Conservation (phyloP, 2,329 filamentous ascomycete species). For the Aspergillus eucalypticola region DNA sequence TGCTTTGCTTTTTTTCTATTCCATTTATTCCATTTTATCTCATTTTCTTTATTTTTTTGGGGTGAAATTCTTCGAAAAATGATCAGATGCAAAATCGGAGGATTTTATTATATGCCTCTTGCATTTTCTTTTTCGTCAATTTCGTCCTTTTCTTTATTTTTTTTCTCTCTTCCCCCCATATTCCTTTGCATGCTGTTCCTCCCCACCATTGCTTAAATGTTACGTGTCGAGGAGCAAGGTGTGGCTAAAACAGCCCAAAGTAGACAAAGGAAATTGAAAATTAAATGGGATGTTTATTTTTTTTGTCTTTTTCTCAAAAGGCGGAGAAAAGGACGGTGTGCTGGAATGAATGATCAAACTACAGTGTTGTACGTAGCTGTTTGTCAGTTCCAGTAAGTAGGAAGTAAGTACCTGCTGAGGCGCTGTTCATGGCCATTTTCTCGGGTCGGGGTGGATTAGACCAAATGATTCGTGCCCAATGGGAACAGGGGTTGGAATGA, state of each 20-base stretch:
- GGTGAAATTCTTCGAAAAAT: not conserved
- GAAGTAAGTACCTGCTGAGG: not conserved
- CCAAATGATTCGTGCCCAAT: slow-evolving; percentile 17
- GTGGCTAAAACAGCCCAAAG: not conserved
- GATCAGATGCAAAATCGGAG: slow-evolving; percentile 14
- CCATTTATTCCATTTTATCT: not conserved
- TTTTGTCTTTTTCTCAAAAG: not conserved
- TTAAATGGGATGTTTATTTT: not conserved
- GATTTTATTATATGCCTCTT: slow-evolving; percentile 1
- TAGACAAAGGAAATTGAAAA: not conserved
- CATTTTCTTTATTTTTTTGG: too few relatives aligned
- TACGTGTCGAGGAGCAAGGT: slow-evolving; percentile 1
- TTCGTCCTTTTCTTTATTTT: slow-evolving; percentile 1
- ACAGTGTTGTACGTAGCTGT: slow-evolving; percentile 10
- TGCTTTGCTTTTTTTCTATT: not conserved
- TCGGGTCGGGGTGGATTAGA: slow-evolving; percentile 10
- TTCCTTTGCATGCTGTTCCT: not conserved
- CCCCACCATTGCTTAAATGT: not conserved
- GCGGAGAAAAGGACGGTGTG: not conserved
- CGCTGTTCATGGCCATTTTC: not conserved
- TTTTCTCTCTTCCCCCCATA: not conserved
- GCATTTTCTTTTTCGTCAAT: not conserved
- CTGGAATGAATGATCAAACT: not conserved
- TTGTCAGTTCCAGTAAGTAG: slow-evolving; percentile 9
- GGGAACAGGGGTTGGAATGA: slow-evolving; percentile 10